A percentile compares a stretch with the other conserved stretches of the same genome.
phyloP scores from a whole-genome alignment of 768 basidiomycete genomes.

The Tricholomella constricta region DNA sequence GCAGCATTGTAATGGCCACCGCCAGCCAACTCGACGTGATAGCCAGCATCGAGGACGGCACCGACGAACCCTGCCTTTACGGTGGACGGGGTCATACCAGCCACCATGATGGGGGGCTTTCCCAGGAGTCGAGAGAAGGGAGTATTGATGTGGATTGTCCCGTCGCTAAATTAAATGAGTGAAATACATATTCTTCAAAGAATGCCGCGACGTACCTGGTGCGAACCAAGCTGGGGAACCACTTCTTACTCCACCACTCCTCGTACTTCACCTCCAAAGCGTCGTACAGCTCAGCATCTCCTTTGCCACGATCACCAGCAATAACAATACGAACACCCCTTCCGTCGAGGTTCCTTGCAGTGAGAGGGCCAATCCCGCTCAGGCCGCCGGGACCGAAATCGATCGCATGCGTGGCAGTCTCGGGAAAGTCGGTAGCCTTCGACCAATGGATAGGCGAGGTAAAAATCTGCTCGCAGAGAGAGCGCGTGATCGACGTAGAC shows the following conservation, averaged over 20 bases:
- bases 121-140: slow-evolving; percentile 95
- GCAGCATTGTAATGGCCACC: slow-evolving; percentile 95
- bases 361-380: slow-evolving; percentile 91
- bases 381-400: slow-evolving; percentile 97
- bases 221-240: slow-evolving; percentile 81
- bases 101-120: slow-evolving; percentile 99
- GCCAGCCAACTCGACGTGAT: slow-evolving; percentile 95
- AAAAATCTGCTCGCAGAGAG: slow-evolving; percentile 93
- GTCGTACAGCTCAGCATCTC: slow-evolving; percentile 84
- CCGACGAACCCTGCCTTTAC: slow-evolving; percentile 95
- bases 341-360: slow-evolving; percentile 89
- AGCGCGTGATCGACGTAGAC: slow-evolving; percentile 76
- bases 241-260: slow-evolving; percentile 91
- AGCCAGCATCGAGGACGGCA: slow-evolving; percentile 90
- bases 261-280: slow-evolving; percentile 68
- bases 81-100: slow-evolving; percentile 98
- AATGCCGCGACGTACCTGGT: slow-evolving; percentile 64
- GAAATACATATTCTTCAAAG: slow-evolving; percentile 2
- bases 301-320: slow-evolving; percentile 87
- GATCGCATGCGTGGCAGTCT: slow-evolving; percentile 88
- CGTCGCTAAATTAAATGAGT: slow-evolving; percentile 62
- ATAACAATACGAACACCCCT: slow-evolving; percentile 90
- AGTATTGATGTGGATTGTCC: slow-evolving; percentile 90
- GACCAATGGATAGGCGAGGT: slow-evolving; percentile 91
- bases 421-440: slow-evolving; percentile 86